phyloP scores from a whole-genome alignment of 805 yeast species.

The Ogataea nitratoaversa region DNA sequence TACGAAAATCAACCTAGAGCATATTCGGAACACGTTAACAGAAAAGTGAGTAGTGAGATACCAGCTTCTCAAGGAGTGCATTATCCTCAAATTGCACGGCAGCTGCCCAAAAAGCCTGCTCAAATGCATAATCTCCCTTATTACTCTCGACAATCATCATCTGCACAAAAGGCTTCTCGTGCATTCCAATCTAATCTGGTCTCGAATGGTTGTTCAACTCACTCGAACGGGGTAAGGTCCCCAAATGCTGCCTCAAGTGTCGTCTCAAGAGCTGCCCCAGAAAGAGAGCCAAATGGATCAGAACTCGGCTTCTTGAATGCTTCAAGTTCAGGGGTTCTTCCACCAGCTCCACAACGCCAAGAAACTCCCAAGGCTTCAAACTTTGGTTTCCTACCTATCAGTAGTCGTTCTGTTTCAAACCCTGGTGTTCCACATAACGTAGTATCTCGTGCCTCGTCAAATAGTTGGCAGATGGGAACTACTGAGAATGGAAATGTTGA shows the following conservation, averaged over 20 bases:
- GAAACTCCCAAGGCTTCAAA: neutral
- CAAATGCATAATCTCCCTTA: no score
- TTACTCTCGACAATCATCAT: no score
- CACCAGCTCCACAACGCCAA: neutral
- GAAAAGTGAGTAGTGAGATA: no score
- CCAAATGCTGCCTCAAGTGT: neutral
- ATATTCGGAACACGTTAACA: no score
- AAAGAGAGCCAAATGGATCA: neutral
- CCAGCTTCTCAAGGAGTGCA: no score
- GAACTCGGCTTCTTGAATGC: neutral
- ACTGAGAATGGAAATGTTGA: constrained; percentile 3
- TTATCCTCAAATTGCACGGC: no score
- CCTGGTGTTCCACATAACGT: neutral
- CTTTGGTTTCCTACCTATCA: neutral
- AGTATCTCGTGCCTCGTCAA: neutral
- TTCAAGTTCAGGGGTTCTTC: constrained; percentile 1
- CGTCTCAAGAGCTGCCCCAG: neutral
- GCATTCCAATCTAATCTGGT: no score
- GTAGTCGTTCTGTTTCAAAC: no score
- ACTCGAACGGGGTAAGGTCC: neutral
- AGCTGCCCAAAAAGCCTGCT: no score
- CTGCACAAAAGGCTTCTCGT: no score
- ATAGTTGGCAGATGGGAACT: neutral
- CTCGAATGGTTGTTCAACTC: neutral
- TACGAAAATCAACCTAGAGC: no score